A percentile compares a stretch with the other conserved stretches of the same genome.
phyloP scores from a whole-genome alignment of 208 protist species.

The Leishmania tropica region DNA sequence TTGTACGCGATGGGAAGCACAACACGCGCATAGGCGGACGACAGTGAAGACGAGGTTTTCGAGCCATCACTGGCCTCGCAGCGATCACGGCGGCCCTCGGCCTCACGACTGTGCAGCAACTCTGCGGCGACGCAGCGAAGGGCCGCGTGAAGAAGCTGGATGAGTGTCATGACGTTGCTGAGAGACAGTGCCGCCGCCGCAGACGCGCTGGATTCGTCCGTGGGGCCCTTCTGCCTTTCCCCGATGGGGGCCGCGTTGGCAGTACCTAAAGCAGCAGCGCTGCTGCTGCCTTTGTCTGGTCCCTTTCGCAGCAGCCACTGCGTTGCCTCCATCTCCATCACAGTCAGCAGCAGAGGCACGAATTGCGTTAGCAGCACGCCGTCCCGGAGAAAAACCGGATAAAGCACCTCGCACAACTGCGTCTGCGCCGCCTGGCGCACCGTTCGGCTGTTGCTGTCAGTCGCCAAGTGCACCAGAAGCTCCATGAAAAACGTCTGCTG shows the following conservation, averaged over 20 bases:
- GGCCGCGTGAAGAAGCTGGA: slow-evolving; percentile 42
- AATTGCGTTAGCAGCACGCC: slow-evolving; percentile 37
- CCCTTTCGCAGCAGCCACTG: slow-evolving; percentile 18
- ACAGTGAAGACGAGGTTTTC: slow-evolving; percentile 9
- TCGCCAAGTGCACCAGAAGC: slow-evolving; percentile 51
- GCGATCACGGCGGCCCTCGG: slow-evolving; percentile 2
- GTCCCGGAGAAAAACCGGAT: slow-evolving; percentile 34
- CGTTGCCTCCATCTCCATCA: slow-evolving; percentile 49
- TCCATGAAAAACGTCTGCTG: slow-evolving; percentile 46
- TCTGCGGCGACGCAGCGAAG: slow-evolving; percentile 37
- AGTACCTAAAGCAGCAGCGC: neutral
- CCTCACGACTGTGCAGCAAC: slow-evolving; percentile 33
- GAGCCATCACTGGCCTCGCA: neutral
- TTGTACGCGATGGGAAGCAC: slow-evolving; percentile 49
- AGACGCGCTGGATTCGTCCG: slow-evolving; percentile 13
- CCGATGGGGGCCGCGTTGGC: neutral
- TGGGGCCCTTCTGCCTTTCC: slow-evolving; percentile 7
- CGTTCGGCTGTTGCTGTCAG: slow-evolving; percentile 49
- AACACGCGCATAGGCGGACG: slow-evolving; percentile 38
- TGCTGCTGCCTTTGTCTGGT: neutral
- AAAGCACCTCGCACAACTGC: slow-evolving; percentile 54
- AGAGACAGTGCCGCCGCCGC: slow-evolving; percentile 28
- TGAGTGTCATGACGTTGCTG: slow-evolving; percentile 43
- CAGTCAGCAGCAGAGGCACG: slow-evolving; percentile 56
- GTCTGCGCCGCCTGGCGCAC: slow-evolving; percentile 62